Base-by-base conservation (phyloP, 1,284 basidiomycete genomes). In the Fomitiporia mediterranea region DNA sequence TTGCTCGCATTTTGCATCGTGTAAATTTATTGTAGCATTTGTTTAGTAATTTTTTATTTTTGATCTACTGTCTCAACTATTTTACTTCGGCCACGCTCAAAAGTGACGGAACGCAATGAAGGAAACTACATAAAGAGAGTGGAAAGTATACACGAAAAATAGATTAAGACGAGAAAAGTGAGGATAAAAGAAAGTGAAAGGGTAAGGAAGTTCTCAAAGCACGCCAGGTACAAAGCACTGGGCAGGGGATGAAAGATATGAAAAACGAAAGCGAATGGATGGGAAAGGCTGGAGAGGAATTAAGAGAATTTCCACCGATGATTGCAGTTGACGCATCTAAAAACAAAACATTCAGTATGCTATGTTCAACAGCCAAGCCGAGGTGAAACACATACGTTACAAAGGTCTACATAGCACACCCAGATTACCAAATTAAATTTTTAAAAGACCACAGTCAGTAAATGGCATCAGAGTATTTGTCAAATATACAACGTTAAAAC, bases 351-450 rank as follows among this genome's bases (percentile, higher is more conserved):
- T 8, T 49, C 21, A 40, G 44, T 30, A 34, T 27, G 35, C 32
- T n/a, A 15, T 32, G 25, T 13, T 4, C 15, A 30, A 4, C 4
- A n/a, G n/a, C 23, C n/a, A 13, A 50, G 19, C 23, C 34, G 6
- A 28, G 21, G 7, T 6, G 21, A 30, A 28, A 55, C 38, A 78
- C 78, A 53, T 69, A 83, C 77, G 82, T 81, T 42, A 84, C 82
- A 64, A 84, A 84, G 25, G 82, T 83, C 76, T 80, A 65, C 6
- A 50, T 37, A 38, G 27, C 5, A 39, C 38, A 57, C 15, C 32
- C n/a, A 37, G 34, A 37, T 8, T 25, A 43, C 21, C 37, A 39
- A 13, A 39, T 25, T 13, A 19, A 21, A 9, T 19, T n/a, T 23
- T 9, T 23, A 27, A 19, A 19, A 23, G 27, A 23, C 42, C n/a